Base-by-base conservation (phyloP, 306 rosid genomes). In the Casuarina cunninghamiana region DNA sequence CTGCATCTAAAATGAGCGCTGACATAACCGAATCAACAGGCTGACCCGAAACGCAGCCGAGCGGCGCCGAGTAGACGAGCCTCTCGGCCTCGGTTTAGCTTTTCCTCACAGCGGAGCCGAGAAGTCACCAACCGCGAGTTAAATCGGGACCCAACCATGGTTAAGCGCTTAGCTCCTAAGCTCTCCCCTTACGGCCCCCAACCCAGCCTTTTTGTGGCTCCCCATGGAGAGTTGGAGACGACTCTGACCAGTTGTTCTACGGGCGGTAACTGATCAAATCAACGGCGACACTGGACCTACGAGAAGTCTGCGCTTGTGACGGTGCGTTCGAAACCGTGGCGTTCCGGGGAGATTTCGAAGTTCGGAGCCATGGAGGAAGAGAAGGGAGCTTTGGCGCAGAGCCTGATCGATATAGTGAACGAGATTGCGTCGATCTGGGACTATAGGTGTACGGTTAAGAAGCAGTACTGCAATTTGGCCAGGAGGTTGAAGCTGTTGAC, bases 381-480 rank as follows among this genome's bases (percentile, higher is more conserved):
- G 26, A 86, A 77, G 81, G 87, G 86, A 5, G 88, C 62, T 41
- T 53, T 83, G 72, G 84, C 74, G 9, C 82, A 80, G 83, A 83
- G 74, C 54, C 71, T 89, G 87, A 88, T 96, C 42, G 96, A 91
- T 60, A 45, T 68, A 39, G 88, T 93, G 65, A 89, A 84, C 42
- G 98, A 90, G 78, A 90, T 93, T 35, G 88, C 91, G 15, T 75
- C 85, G 85, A 93, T 96, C 90, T 91, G 96, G 7, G 97, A 96
- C 51, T 96, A 85, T 88, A 81, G 92, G 61, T 86, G 79, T 68
- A 69, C 88, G 77, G 91, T 96, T 48, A 96, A 96, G 94, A 96
- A 89, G 78, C 97, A 93, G 79, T 96, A 88, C 74, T 91, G 96
- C 43, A 96, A 96, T 89, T 75, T 96, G 79, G 91, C 96, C 2